Conservation (phyloP, 169 alveolate genomes). For the Ichthyophthirius multifiliis region DNA sequence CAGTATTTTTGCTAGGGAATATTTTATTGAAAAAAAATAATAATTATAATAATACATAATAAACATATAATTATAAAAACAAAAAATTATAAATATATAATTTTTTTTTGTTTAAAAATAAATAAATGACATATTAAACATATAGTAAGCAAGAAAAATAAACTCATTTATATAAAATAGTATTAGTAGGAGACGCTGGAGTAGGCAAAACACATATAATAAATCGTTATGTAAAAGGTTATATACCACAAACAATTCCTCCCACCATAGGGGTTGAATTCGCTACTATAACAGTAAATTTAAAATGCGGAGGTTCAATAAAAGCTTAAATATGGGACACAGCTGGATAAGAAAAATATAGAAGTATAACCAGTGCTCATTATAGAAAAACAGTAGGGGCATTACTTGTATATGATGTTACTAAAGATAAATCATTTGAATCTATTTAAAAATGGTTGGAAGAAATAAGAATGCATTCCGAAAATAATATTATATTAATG, state of each 20-base stretch:
- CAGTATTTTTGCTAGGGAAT: constrained; percentile 65
- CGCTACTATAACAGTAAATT: constrained; percentile 45
- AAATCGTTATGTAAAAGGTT: background rate
- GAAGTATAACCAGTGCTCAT: constrained; percentile 53
- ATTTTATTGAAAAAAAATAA: constrained; percentile 39
- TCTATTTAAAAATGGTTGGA: constrained; percentile 67
- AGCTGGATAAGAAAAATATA: constrained; percentile 37
- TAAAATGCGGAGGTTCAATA: constrained; percentile 25
- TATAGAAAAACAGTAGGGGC: constrained; percentile 97
- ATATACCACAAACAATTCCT: background rate
- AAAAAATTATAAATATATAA: too few species aligned
- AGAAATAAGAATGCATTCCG: constrained; percentile 22
- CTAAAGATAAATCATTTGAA: constrained; percentile 88
- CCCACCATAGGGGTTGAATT: constrained; percentile 55
- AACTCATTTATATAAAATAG: background rate
- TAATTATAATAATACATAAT: too few species aligned
- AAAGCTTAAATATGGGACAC: constrained; percentile 33
- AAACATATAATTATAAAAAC: too few species aligned
- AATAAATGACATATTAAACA: too few species aligned
- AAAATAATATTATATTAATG: constrained; percentile 20
- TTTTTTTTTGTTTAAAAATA: too few species aligned
- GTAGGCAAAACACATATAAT: constrained; percentile 5
- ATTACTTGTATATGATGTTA: constrained; percentile 93
- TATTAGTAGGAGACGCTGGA: background rate
- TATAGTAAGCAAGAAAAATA: too few species aligned